Percentiles rank a stretch among this genome's conserved stretches.
phyloP scores from a whole-genome alignment of 2,329 filamentous ascomycete species.

The Scortechinia acanthostroma region DNA sequence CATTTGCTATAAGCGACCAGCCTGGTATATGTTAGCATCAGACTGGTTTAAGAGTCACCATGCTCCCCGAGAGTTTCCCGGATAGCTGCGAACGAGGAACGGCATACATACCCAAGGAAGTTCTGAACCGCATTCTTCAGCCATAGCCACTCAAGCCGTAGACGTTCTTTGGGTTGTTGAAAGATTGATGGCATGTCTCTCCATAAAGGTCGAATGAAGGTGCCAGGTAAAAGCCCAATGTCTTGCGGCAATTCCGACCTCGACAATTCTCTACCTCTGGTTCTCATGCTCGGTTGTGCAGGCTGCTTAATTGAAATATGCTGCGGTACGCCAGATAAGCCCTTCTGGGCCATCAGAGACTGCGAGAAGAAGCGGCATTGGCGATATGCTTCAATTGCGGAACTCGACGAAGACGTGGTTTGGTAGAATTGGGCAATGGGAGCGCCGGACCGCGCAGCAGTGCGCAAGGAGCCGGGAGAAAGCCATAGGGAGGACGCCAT shows the following conservation, averaged over 20 bases:
- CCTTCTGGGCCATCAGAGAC: conserved; percentile 11
- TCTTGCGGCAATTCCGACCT: conserved; percentile 26
- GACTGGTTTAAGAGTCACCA: no score
- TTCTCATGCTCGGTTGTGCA: conserved; percentile 26
- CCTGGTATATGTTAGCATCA: conserved; percentile 8
- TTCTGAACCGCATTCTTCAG: conserved; percentile 21
- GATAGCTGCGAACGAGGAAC: background rate
- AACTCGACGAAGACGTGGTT: no score
- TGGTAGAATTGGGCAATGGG: no score
- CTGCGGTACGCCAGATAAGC: conserved; percentile 6
- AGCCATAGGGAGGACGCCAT: conserved; percentile 21
- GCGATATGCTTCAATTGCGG: conserved; percentile 7
- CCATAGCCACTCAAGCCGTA: conserved; percentile 27
- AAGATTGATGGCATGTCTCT: conserved; percentile 28
- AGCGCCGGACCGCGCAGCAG: conserved; percentile 4
- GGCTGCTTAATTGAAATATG: conserved; percentile 15
- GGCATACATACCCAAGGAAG: conserved; percentile 18
- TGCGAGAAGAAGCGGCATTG: conserved; percentile 24
- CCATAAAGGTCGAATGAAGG: conserved; percentile 25
- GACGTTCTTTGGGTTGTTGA: conserved; percentile 18
- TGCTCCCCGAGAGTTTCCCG: no score
- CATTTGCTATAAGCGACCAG: conserved; percentile 20
- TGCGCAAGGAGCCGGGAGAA: background rate
- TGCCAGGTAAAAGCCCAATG: conserved; percentile 32
- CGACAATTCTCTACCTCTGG: conserved; percentile 18